phyloP scores from a whole-genome alignment of 1,139 yeast genomes.

The Yamadazyma trypodendri region DNA sequence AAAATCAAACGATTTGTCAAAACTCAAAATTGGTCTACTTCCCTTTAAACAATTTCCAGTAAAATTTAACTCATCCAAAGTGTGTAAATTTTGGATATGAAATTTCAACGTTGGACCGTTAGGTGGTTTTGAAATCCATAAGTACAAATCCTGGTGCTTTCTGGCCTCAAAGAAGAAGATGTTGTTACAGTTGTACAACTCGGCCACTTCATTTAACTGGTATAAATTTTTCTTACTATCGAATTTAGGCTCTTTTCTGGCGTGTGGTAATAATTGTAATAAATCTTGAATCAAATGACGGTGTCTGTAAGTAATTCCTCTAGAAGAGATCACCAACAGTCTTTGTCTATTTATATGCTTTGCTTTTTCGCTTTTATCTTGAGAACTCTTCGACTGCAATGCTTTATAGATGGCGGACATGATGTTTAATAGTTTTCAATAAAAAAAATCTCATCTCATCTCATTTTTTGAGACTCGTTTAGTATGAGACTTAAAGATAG shows the following conservation, averaged over 20 bases:
- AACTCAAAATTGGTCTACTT: conserved; percentile 91
- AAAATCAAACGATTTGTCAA: conserved; percentile 68
- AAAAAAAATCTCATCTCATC: conserved; percentile 1
- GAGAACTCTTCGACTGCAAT: conserved; percentile 50
- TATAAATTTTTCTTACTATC: conserved; percentile 88
- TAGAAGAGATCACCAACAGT: conserved; percentile 82
- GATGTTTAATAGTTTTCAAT: conserved; percentile 5
- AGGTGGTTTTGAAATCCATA: conserved; percentile 96
- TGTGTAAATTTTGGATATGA: conserved; percentile 91
- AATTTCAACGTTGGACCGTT: conserved; percentile 97
- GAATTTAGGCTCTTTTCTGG: conserved; percentile 93
- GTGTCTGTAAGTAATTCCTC: conserved; percentile 94
- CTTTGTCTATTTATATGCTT: conserved; percentile 74
- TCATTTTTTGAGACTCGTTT: not conserved
- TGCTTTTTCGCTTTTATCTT: conserved; percentile 46
- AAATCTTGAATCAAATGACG: conserved; percentile 90
- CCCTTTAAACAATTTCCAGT: conserved; percentile 96
- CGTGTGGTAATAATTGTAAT: conserved; percentile 80
- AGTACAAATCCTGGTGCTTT: conserved; percentile 91
- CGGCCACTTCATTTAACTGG: conserved; percentile 93
- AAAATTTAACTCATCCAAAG: conserved; percentile 92
- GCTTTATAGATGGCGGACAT: conserved; percentile 75
- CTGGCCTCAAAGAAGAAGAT: conserved; percentile 93
- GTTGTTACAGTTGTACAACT: conserved; percentile 94
- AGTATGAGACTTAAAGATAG: too few species aligned